These are phyloP conservation scores for Scheffersomyces amazonensis DNA, from an alignment of 805 yeast species.

Conservation along the genomic window DNA sequence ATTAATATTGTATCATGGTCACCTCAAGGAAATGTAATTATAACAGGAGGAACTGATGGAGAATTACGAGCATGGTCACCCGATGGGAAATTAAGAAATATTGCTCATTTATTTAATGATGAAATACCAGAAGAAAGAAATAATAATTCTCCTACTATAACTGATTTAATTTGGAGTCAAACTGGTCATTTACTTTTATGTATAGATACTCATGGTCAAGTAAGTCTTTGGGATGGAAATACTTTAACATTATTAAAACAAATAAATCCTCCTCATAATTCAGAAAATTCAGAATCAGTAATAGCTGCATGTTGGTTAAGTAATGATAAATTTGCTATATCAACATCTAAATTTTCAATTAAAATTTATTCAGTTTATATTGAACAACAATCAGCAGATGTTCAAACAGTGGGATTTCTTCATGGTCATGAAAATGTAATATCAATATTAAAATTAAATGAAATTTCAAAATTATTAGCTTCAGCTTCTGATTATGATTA, in stretches of 20 bases:
- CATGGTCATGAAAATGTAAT: slow-evolving; percentile 66
- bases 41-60: slow-evolving; percentile 68
- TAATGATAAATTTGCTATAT: slow-evolving; percentile 63
- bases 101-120: slow-evolving; percentile 21
- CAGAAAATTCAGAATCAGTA: neutral
- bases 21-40: slow-evolving; percentile 56
- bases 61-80: slow-evolving; percentile 77
- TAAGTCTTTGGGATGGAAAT: slow-evolving; percentile 63
- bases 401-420: slow-evolving; percentile 29
- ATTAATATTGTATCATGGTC: slow-evolving; percentile 56
- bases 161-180: slow-evolving; percentile 59
- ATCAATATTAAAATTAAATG: slow-evolving; percentile 54
- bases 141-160: slow-evolving; percentile 32
- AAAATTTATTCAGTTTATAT: slow-evolving; percentile 45
- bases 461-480: slow-evolving; percentile 51
- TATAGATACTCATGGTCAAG: slow-evolving; percentile 44
- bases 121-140: slow-evolving; percentile 4
- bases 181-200: slow-evolving; percentile 55
- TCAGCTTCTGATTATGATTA: slow-evolving; percentile 74
- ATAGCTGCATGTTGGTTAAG: slow-evolving; percentile 75
- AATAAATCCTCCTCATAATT: slow-evolving; percentile 12
- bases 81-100: slow-evolving; percentile 61
- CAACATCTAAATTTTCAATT: slow-evolving; percentile 55
- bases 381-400: slow-evolving; percentile 8
- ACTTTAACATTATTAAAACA: slow-evolving; percentile 32